phyloP scores from a whole-genome alignment of 2,329 filamentous ascomycete genomes.

The Lecanicillium sp. region DNA sequence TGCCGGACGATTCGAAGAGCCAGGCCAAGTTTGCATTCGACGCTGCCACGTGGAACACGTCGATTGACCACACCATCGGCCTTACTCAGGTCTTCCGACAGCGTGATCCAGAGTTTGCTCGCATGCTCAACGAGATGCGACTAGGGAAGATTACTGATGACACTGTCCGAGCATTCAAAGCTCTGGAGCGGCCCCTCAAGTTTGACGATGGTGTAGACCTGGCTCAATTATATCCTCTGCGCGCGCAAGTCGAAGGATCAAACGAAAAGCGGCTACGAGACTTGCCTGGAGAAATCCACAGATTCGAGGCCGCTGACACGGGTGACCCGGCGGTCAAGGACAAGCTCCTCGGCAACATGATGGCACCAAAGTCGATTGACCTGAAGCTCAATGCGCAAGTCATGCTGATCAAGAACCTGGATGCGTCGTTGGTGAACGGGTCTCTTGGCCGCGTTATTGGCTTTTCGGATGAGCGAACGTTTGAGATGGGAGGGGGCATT shows the following conservation, averaged over 20 bases:
- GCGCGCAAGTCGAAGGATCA: conserved; percentile 80
- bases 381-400: conserved; percentile 92
- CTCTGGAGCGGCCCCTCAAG: conserved; percentile 62
- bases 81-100: conserved; percentile 95
- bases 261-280: conserved; percentile 69
- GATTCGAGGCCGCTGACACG: conserved; percentile 68
- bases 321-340: conserved; percentile 70
- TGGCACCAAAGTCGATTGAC: conserved; percentile 76
- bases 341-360: conserved; percentile 79
- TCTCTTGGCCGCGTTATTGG: conserved; percentile 74
- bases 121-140: conserved; percentile 97
- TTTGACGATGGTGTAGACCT: conserved; percentile 64
- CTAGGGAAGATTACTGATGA: conserved; percentile 72
- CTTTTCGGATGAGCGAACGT: conserved; percentile 35
- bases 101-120: conserved; percentile 79
- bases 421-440: conserved; percentile 88
- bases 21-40: conserved; percentile 88
- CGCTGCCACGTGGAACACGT: conserved; percentile 83
- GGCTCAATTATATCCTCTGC: conserved; percentile 90
- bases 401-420: conserved; percentile 99
- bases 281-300: conserved; percentile 61
- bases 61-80: conserved; percentile 92
- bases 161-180: conserved; percentile 71
- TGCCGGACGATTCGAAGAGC: conserved; percentile 66
- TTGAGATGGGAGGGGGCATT: conserved; percentile 33